phyloP scores from a whole-genome alignment of 768 basidiomycete genomes.

The Leucocoprinus leucothites region DNA sequence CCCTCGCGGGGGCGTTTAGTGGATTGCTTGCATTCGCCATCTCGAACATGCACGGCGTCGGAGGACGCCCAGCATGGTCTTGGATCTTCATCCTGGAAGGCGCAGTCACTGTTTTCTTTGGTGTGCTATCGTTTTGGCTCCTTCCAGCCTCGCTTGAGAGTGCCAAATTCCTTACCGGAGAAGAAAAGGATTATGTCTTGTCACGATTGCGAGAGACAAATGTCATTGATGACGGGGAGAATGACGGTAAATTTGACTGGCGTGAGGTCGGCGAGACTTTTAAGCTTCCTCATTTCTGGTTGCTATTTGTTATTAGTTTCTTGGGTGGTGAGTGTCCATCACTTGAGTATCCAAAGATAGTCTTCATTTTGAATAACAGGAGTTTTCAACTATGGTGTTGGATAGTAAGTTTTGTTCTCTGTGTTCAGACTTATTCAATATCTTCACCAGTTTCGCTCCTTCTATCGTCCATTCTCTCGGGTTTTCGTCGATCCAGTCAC shows the following conservation, averaged over 20 bases:
- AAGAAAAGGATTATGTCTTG: constrained; percentile 14
- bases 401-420: constrained; percentile 15
- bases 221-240: constrained; percentile 14
- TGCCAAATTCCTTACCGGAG: constrained; percentile 15
- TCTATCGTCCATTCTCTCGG: constrained; percentile 51
- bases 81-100: background rate
- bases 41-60: background rate
- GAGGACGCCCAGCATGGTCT: background rate
- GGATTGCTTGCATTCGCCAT: background rate
- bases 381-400: constrained; percentile 18
- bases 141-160: background rate
- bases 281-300: constrained; percentile 34
- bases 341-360: no score
- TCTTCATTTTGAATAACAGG: background rate
- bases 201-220: constrained; percentile 8
- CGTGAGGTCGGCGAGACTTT: constrained; percentile 29
- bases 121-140: background rate
- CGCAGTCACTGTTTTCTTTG: background rate
- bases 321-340: constrained; percentile 24
- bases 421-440: background rate
- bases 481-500: constrained; percentile 33
- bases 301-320: constrained; percentile 30
- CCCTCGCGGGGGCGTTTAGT: background rate
- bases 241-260: constrained; percentile 34
- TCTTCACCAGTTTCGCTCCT: constrained; percentile 23